phyloP scores from a whole-genome alignment of 2,329 filamentous ascomycete species.

The Chrysoporthe austroafricana region DNA sequence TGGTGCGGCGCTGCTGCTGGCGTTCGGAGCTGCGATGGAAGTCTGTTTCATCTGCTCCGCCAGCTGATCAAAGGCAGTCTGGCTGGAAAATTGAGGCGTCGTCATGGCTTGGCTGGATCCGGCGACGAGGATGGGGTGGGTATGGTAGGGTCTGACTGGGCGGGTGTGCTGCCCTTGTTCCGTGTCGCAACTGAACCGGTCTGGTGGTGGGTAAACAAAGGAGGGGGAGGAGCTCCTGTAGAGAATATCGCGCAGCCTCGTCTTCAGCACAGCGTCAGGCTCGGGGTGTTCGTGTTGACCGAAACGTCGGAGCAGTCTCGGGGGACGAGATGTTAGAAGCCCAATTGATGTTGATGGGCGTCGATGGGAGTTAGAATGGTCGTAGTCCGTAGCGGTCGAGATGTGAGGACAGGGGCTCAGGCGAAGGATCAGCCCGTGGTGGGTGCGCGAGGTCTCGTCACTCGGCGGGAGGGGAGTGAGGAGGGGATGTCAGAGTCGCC shows the following conservation, averaged over 20 bases:
- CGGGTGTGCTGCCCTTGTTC: conserved; percentile 14
- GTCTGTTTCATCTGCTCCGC: conserved; percentile 27
- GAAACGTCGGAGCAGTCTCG: background rate
- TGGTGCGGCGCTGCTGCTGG: conserved; percentile 11
- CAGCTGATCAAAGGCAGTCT: conserved; percentile 27
- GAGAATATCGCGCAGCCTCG: conserved; percentile 20
- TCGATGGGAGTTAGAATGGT: background rate
- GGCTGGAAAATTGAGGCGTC: conserved; percentile 16
- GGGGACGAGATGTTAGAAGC: background rate
- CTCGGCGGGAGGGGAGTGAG: background rate
- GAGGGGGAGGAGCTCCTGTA: background rate
- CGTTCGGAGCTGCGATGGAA: conserved; percentile 14
- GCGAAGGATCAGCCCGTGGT: background rate
- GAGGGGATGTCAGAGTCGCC: background rate
- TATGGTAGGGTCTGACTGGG: background rate
- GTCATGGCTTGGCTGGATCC: conserved; percentile 6
- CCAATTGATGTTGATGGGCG: background rate
- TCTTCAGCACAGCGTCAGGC: background rate
- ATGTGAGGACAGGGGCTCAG: background rate
- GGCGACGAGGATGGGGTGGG: background rate
- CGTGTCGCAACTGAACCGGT: conserved; percentile 9
- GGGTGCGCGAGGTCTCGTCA: background rate
- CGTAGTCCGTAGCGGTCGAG: background rate
- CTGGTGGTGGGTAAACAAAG: background rate
- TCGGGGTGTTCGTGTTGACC: background rate